Evolutionary conservation across 2,329 filamentous ascomycete genomes (phyloP).

Genomic region (Penicillium sp.): DNA sequence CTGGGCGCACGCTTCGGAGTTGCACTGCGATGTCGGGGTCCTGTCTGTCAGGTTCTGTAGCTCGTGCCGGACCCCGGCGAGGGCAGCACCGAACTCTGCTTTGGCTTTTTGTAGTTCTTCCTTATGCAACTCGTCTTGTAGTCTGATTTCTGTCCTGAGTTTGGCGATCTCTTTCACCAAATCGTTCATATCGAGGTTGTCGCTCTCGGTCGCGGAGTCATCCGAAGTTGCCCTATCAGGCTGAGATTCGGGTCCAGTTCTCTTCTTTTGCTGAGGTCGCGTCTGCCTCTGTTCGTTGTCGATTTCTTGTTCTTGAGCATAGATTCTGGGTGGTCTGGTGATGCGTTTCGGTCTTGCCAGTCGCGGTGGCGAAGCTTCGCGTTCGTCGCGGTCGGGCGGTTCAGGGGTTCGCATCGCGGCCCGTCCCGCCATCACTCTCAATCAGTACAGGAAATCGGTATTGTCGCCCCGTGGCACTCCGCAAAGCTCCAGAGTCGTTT

Average conservation of each 20-base stretch:
- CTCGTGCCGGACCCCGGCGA: conserved; percentile 7
- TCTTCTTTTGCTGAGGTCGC: conserved; percentile 22
- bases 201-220: conserved; percentile 18
- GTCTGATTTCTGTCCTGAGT: conserved; percentile 28
- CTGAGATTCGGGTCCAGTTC: conserved; percentile 14
- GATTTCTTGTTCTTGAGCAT: conserved; percentile 25
- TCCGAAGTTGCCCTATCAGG: conserved; percentile 20
- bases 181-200: conserved; percentile 8
- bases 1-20: conserved; percentile 14
- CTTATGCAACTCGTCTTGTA: conserved; percentile 23
- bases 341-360: conserved; percentile 24
- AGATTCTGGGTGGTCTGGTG: conserved; percentile 21
- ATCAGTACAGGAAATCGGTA: background rate
- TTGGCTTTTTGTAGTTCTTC: conserved; percentile 25
- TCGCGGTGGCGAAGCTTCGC: conserved; percentile 25
- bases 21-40: conserved; percentile 7
- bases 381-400: conserved; percentile 28
- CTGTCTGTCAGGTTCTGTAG: background rate
- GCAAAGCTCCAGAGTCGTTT: too few relatives aligned
- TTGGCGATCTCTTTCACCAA: conserved; percentile 24
- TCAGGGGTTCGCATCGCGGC: conserved; percentile 29
- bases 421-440: conserved; percentile 22
- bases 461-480: too few relatives aligned
- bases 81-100: conserved; percentile 23
- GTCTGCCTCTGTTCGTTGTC: conserved; percentile 20